Evolutionary conservation across 2,329 filamentous ascomycete species (phyloP), one percentile per base, ranked within the genome.

Genomic region (Macrophomina pseudophaseolina): DNA sequence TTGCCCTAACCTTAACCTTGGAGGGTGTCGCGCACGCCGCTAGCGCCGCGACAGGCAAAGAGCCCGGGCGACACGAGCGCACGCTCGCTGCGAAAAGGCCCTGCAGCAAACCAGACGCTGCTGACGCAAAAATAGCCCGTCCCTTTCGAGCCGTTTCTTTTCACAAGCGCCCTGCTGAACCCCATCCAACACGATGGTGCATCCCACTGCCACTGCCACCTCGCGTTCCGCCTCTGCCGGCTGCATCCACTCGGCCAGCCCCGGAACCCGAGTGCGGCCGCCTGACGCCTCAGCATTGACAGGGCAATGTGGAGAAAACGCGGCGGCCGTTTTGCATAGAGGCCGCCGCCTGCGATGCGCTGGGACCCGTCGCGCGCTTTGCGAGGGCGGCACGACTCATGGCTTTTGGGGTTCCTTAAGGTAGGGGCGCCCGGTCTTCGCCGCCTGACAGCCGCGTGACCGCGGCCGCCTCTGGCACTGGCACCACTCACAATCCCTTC

Each of bases 51-150:
- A 49, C 42, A 51, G 44, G 58, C 58, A 62, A 62, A 14, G 58
- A 62, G 58, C 58, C 58, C 58, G 58, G 42, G 11, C 58, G 33
- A 62, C 58, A 62, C 58, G 58, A 62, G 44, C 58, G 30, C 52
- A 54, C 52, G n/a, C 52, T 38, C 52, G 52, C 56, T 11, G 42
- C 28, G 5, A 28, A 35, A 14, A 14, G 11, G 49, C 23, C 40
- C 35, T 44, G 53, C 28, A 32, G 49, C 28, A 12, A n/a, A 16
- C n/a, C 53, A 35, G 35, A 5, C 38, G 23, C 18, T 28, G 2
- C 11, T 33, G 56, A 49, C 44, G 58, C 44, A 62, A 62, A 62
- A 62, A 62, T 62, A 62, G 42, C 8, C 40, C 42, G 28, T 9
- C 5, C 18, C 18, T 12, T 38, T 40, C 38, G 38, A 40, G 8